These are phyloP conservation scores for Cicer bijugum DNA, from an alignment of 306 rosid genomes.

Conservation along the genomic window DNA sequence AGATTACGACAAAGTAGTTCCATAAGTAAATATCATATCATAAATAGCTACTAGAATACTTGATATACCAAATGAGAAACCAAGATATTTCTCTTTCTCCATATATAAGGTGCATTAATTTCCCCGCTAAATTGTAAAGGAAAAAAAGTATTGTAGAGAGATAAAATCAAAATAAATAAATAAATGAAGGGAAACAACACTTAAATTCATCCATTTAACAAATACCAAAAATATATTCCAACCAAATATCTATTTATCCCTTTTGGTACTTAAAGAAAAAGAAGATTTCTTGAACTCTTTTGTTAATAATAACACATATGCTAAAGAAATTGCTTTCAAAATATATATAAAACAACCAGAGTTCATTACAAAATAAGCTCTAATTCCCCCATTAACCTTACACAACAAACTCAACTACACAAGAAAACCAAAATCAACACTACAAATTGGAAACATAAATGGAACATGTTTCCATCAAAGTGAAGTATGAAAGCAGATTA, in stretches of 20 bases:
- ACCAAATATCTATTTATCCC: background rate
- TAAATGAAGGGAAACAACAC: too few species aligned
- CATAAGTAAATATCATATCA: too few species aligned
- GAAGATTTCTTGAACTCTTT: slow-evolving; percentile 4
- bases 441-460: slow-evolving; percentile 35
- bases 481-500: slow-evolving; percentile 47
- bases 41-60: too few species aligned
- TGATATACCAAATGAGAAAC: too few species aligned
- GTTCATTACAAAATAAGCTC: slow-evolving; percentile 34
- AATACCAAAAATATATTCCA: too few species aligned
- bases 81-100: too few species aligned
- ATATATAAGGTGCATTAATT: too few species aligned
- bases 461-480: slow-evolving; percentile 52
- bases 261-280: background rate
- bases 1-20: too few species aligned
- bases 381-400: slow-evolving; percentile 32
- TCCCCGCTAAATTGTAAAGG: too few species aligned
- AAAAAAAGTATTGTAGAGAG: too few species aligned
- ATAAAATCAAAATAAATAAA: too few species aligned
- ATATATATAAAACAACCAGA: slow-evolving; percentile 37
- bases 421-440: slow-evolving; percentile 40
- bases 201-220: too few species aligned
- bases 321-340: slow-evolving; percentile 19
- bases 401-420: slow-evolving; percentile 45
- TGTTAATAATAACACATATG: slow-evolving; percentile 11